Evolutionary conservation across 495 filamentous ascomycete genomes (phyloP), one percentile per base, ranked within the genome.

Genomic region (Xanthoparmelia taractica): DNA sequence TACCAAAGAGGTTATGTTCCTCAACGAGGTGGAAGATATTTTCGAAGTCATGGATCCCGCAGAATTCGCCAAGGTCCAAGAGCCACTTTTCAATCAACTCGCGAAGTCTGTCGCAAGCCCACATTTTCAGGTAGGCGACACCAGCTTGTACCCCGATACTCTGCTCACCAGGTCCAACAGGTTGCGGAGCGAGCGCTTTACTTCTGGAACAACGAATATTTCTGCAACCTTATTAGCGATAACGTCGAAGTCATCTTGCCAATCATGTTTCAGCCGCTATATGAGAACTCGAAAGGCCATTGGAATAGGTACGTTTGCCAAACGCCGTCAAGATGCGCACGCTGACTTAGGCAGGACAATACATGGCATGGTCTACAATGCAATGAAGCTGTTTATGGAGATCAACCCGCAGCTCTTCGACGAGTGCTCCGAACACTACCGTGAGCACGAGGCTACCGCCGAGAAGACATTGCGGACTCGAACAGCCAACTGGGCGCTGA

Each of bases 131-230:
- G 86, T 87, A 72, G 58, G 78, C 27, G 29, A 23, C 8, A 6
- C 12, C 50, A 29, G 13, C 50, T n/a, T 57, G 58, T 54, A 52
- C 31, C 31, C 33, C 47, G 34, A 37, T 23, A 40, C 48, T 13
- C 40, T 7, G 8, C 56, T 23, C 40, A 54, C 41, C 66, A 61
- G 45, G 37, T 67, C 27, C 15, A 20, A 65, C 65, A 88, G 86
- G 94, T 98, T 50, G 94, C 94, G 38, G 94, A 99, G 73, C 84
- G 94, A 67, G 94, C 95, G 3, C 84, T 99, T 31, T 99, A 99
- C 77, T 99, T 97, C 80, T 99, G 94, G 94, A 99, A 99, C 76
- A 99, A 99, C 72, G 94, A 99, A 73, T 99, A 99, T 70, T 99
- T 99, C 79, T 99, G 94, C 80, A 99, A 99, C 71, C 79, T 99